Conservation (phyloP, 139 green algal species). For the Micromonas commoda region DNA sequence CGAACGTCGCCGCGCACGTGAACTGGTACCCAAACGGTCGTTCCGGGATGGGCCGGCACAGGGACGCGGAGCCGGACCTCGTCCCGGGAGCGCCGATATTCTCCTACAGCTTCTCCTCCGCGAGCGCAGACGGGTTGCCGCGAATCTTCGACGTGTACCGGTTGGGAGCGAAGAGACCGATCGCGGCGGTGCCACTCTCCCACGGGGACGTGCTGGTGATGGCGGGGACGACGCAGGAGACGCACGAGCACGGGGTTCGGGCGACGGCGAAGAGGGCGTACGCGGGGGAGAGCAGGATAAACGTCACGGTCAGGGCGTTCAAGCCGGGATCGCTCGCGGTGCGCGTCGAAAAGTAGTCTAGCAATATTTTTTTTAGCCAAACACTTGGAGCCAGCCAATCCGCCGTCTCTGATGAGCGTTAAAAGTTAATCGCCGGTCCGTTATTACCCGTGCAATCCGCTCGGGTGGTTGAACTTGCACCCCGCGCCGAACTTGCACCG, state of each 20-base stretch:
- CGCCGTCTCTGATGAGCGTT: too few species aligned
- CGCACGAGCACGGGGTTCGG: background rate
- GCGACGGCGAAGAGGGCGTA: background rate
- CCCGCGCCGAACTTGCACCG: constrained; percentile 80
- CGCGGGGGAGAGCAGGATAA: background rate
- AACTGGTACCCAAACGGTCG: background rate
- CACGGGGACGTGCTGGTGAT: background rate
- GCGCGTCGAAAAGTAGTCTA: background rate
- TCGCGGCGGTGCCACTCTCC: background rate
- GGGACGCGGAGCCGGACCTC: background rate
- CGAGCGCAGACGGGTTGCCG: too few species aligned
- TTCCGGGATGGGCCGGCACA: background rate
- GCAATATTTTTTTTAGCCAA: too few species aligned
- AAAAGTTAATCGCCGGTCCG: too few species aligned
- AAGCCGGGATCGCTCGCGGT: background rate
- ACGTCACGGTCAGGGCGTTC: background rate
- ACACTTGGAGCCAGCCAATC: too few species aligned
- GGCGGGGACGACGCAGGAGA: background rate
- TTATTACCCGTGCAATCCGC: background rate
- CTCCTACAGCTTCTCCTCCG: background rate
- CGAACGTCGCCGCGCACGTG: background rate
- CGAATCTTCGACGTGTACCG: background rate
- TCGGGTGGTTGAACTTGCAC: constrained; percentile 91
- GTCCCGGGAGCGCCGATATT: background rate
- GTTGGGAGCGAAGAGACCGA: background rate